Evolutionary conservation across 495 filamentous ascomycete species (phyloP), one percentile per base, ranked within the genome.

Genomic region (Penicillium macrosclerotiorum): DNA sequence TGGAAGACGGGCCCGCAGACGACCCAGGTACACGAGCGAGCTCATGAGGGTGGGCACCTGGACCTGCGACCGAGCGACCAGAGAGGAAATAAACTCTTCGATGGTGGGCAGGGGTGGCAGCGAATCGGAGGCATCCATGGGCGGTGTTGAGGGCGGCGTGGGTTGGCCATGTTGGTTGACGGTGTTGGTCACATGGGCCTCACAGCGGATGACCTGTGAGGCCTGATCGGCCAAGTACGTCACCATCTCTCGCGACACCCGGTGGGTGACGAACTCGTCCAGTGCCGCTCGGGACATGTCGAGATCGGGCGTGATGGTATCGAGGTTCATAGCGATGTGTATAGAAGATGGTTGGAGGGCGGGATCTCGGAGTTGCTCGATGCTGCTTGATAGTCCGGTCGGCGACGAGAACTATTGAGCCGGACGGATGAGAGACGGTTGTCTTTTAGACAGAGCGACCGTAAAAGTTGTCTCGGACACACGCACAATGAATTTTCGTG

Each of bases 41-140:
- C 88, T 89, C 94, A 97, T 97, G 49, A 98, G 80, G 13, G 93
- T 98, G 1, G 91, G 89, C 34, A 96, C 90, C 71, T 96, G 92
- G 13, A 98, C 93, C 64, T 96, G 94, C 41, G 94, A 97, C 35
- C 88, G 84, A 54, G 86, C 79, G 49, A 97, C 90, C 19, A 97
- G 74, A 18, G 88, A 89, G 31, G 81, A 84, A 73, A 98, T 97
- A 75, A 98, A 98, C 31, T 76, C 75, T 65, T 95, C 88, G 18
- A 97, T 71, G 1, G 88, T 83, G 4, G 93, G 93, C 4, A 96
- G 71, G 3, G 66, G 47, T 2, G 80, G 72, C 46, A 71, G 25
- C 44, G 57, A 39, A 55, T 67, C 59, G 19, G 57, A 65, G 37
- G 51, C 65, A 51, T 80, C 79, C 65, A 74, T 74, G 41, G 75